phyloP scores from a whole-genome alignment of 2,329 filamentous ascomycete species.

The Didymella glomerata region DNA sequence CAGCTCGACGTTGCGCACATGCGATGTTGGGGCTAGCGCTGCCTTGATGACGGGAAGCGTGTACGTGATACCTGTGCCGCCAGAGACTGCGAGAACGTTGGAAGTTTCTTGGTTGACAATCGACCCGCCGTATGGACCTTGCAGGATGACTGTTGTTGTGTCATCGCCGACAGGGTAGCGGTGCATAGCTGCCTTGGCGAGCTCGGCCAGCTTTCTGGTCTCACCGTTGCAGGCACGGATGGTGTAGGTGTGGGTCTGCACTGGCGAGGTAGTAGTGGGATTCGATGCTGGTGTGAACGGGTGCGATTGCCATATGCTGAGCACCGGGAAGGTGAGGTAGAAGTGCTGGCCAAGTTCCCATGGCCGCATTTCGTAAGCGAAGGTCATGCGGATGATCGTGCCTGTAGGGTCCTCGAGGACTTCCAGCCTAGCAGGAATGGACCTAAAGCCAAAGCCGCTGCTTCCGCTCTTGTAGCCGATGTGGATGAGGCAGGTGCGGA shows the following conservation, averaged over 20 bases:
- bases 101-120: constrained; percentile 23
- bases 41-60: constrained; percentile 35
- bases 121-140: constrained; percentile 37
- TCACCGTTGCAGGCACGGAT: constrained; percentile 43
- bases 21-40: constrained; percentile 18
- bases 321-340: constrained; percentile 71
- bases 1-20: constrained; percentile 29
- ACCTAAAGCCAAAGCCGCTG: constrained; percentile 62
- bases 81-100: constrained; percentile 42
- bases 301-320: constrained; percentile 75
- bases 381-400: constrained; percentile 67
- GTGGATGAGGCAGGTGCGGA: constrained; percentile 68
- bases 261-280: constrained; percentile 7
- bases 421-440: constrained; percentile 61
- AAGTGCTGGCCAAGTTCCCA: constrained; percentile 76
- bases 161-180: constrained; percentile 10
- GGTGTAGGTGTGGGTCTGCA: constrained; percentile 39
- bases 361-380: constrained; percentile 65
- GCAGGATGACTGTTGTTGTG: constrained; percentile 32
- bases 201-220: constrained; percentile 36
- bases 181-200: constrained; percentile 25
- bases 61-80: constrained; percentile 44
- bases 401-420: constrained; percentile 62
- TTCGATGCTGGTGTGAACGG: constrained; percentile 61
- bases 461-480: constrained; percentile 59